phyloP scores from a whole-genome alignment of 2,329 filamentous ascomycete genomes.

The Nothopassalora personata region DNA sequence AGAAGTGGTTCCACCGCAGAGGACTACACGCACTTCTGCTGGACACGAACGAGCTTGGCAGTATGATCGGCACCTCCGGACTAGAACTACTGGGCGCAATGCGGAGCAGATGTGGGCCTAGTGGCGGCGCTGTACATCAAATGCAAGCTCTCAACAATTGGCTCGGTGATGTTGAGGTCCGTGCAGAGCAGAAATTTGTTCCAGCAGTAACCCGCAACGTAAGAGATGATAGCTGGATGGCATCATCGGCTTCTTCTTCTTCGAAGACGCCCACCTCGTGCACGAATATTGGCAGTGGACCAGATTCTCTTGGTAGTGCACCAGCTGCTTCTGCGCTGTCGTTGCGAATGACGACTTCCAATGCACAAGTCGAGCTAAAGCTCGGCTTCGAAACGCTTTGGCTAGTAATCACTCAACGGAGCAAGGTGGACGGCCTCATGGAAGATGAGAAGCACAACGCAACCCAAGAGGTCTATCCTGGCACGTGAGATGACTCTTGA shows the following conservation, averaged over 20 bases:
- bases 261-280: neutral
- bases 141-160: slow-evolving; percentile 6
- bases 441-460: neutral
- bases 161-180: slow-evolving; percentile 8
- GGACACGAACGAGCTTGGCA: slow-evolving; percentile 13
- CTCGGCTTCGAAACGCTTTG: slow-evolving; percentile 12
- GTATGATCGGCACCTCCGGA: slow-evolving; percentile 1
- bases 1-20: slow-evolving; percentile 17
- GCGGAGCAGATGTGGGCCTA: neutral
- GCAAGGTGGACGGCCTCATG: neutral
- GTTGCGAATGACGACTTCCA: neutral
- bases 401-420: slow-evolving; percentile 10
- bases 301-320: neutral
- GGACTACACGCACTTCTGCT: slow-evolving; percentile 14
- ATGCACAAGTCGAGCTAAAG: slow-evolving; percentile 1
- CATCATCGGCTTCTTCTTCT: neutral
- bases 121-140: slow-evolving; percentile 4
- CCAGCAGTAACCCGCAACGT: neutral
- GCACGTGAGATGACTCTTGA: neutral
- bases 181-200: neutral
- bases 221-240: neutral
- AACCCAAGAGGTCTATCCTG: neutral
- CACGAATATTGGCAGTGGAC: neutral
- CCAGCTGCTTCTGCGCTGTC: neutral
- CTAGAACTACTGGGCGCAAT: slow-evolving; percentile 3